A percentile compares a stretch with the other conserved stretches of the same genome.
phyloP scores from a whole-genome alignment of 2,329 filamentous ascomycete species.

The Penicillium sp. region DNA sequence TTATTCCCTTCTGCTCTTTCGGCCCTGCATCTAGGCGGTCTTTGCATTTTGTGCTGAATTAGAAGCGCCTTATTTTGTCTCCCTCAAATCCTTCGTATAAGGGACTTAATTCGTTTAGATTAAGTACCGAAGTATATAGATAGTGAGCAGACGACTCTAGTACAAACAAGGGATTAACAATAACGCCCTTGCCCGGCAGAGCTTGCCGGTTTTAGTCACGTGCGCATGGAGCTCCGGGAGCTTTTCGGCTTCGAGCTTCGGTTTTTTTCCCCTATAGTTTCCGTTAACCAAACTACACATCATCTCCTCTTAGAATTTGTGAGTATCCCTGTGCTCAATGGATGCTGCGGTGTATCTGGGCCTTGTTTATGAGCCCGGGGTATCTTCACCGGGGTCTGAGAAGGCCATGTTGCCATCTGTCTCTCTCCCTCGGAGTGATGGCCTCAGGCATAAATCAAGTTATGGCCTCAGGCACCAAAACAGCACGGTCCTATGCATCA shows the following conservation, averaged over 20 bases:
- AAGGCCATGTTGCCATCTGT: neutral
- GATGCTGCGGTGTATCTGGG: neutral
- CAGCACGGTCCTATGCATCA: conserved; percentile 15
- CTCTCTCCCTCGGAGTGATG: neutral
- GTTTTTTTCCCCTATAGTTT: conserved; percentile 20
- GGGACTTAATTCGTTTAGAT: too few relatives aligned
- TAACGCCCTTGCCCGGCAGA: conserved; percentile 1
- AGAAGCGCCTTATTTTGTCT: neutral
- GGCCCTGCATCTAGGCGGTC: conserved; percentile 4
- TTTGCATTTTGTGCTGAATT: conserved; percentile 9
- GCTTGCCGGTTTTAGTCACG: conserved; percentile 7
- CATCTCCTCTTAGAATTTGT: conserved; percentile 16
- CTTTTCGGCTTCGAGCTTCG: conserved; percentile 21
- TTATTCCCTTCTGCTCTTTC: conserved; percentile 11
- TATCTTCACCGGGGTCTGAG: neutral
- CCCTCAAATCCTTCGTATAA: neutral
- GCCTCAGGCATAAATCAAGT: conserved; percentile 14
- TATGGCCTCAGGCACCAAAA: conserved; percentile 8
- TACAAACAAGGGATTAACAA: neutral
- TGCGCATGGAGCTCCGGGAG: conserved; percentile 18
- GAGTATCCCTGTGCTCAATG: conserved; percentile 8
- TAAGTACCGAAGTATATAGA: neutral
- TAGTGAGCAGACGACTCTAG: neutral
- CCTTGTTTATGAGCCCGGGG: neutral
- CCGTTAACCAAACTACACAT: conserved; percentile 8